phyloP scores from a whole-genome alignment of 2,329 filamentous ascomycete genomes.

The Periglandula ipomoeae region DNA sequence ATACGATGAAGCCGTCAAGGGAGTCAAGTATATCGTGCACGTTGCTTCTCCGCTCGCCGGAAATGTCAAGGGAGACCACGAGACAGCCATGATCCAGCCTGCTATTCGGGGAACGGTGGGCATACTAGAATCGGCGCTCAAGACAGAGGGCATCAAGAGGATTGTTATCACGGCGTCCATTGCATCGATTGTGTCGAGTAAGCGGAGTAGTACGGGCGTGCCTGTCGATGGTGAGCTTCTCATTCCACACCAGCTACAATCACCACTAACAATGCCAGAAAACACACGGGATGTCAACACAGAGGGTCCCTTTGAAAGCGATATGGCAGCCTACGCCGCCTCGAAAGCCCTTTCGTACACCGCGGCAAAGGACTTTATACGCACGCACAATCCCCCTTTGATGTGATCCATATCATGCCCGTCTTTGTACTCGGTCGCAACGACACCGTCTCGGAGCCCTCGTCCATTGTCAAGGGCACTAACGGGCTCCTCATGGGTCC shows the following conservation, averaged over 20 bases:
- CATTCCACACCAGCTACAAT: no score
- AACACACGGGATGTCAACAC: not conserved
- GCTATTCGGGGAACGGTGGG: not conserved
- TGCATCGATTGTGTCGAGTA: not conserved
- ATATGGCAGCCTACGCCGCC: no score
- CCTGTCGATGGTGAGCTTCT: not conserved
- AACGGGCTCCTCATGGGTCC: not conserved
- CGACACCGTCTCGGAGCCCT: not conserved
- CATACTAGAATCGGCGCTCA: not conserved
- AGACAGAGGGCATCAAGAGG: not conserved
- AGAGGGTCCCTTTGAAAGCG: not conserved
- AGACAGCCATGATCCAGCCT: not conserved
- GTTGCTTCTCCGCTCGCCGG: not conserved
- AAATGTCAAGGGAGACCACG: no score
- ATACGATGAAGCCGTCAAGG: slow-evolving; percentile 30
- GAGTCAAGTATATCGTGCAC: slow-evolving; percentile 28
- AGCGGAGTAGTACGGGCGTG: not conserved
- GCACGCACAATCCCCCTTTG: not conserved
- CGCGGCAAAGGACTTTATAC: not conserved
- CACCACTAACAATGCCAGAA: not conserved
- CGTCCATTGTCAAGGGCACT: not conserved
- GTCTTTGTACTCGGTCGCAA: not conserved
- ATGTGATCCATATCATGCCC: not conserved
- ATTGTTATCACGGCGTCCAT: not conserved
- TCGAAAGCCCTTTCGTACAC: not conserved